Evolutionary conservation across 2,329 filamentous ascomycete genomes (phyloP), one percentile per base, ranked within the genome.

Genomic region (Calonectria henricotiae): DNA sequence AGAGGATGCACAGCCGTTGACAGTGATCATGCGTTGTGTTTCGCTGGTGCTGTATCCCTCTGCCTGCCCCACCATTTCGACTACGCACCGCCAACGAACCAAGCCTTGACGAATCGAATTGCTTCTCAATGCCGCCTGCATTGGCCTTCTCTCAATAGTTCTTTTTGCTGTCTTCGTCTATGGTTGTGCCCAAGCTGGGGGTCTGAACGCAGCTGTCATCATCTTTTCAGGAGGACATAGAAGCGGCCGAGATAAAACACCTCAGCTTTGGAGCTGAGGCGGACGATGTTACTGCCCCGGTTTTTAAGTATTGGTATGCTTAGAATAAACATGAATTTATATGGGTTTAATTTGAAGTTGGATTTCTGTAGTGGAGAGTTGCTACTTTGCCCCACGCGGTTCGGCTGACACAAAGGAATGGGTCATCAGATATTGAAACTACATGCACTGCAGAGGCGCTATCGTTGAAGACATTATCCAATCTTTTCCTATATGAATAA

Each of bases 71-170:
- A 13, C 30, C 4, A 4, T 5, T 13, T 37, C 9, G 49, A 17
- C 20, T 3, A 20, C 35, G 9, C 5, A 35, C 9, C 32, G 32
- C 32, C 5, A 35, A 35, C 1, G 32, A 35, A 35, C 32, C 32
- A 35, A 35, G 32, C 32, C 9, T 55, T 4, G 32, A 39, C n/a
- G 62, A 54, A 51, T 25, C 30, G 35, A 11, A 51, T 54, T 4
- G 62, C 46, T 27, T 15, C 47, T 64, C 13, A 64, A 54, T 23
- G 62, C 62, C 23, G 23, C 37, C 23, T 64, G 44, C 35, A 54
- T 64, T 3, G n/a, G 35, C 13, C 3, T 64, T 30, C 44, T 64
- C 15, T 27, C 46, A 8, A 1, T 43, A 20, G 13, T 64, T 37
- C 23, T 64, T 35, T 30, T 51, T n/a, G 61, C 17, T 13, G 25